These are phyloP conservation scores for Quercus glauca DNA, from an alignment of 306 rosid genomes.

Conservation along the genomic window DNA sequence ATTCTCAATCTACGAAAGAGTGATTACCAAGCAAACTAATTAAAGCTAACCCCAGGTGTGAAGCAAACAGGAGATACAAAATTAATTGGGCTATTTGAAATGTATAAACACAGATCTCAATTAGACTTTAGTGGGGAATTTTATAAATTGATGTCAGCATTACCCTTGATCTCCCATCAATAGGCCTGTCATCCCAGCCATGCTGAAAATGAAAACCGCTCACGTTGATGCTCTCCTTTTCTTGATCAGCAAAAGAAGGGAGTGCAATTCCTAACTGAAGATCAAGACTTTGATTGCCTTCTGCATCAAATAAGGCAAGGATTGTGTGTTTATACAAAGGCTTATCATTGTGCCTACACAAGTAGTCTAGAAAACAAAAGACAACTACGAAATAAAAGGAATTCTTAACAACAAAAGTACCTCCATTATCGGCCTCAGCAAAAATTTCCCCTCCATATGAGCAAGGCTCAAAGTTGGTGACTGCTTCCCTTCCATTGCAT, in stretches of 20 bases:
- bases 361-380: background rate
- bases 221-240: conserved; percentile 30
- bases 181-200: conserved; percentile 39
- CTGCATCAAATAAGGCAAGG: conserved; percentile 32
- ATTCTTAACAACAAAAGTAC: conserved; percentile 20
- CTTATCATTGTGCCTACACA: background rate
- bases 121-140: background rate
- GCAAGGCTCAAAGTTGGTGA: conserved; percentile 79
- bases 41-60: background rate
- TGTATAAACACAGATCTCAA: background rate
- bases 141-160: conserved; percentile 19
- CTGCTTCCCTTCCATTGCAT: conserved; percentile 85
- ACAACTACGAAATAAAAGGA: background rate
- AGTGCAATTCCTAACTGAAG: conserved; percentile 83
- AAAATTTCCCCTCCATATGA: conserved; percentile 49
- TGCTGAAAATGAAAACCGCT: conserved; percentile 39
- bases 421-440: conserved; percentile 55
- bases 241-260: conserved; percentile 41
- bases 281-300: conserved; percentile 56
- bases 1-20: conserved; percentile 45
- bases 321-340: background rate
- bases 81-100: background rate
- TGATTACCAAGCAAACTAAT: background rate
- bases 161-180: conserved; percentile 57
- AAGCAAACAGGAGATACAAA: conserved; percentile 2